Evolutionary conservation across 2,329 filamentous ascomycete genomes (phyloP), one percentile per base, ranked within the genome.

Genomic region (Cladosporium sp.): DNA sequence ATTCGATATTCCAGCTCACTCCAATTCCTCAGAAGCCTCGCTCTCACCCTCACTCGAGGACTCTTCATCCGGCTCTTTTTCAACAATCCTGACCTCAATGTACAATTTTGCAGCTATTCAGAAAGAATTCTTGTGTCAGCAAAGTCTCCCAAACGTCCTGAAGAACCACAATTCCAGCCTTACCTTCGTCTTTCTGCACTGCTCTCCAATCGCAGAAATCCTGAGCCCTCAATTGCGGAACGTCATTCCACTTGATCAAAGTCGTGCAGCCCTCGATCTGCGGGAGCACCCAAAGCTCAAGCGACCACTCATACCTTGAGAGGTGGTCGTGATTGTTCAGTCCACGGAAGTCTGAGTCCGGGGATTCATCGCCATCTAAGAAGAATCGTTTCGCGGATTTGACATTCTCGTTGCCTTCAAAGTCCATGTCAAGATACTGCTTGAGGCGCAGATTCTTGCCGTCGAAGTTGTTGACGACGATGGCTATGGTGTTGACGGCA

Each of bases 251-350:
- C 18, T 41, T 51, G 32, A 54, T 54, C 57, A 65, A 4, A 24
- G 58, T 54, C 14, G 47, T 44, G 24, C 64, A 65, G 10, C 30
- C 57, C 10, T 52, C 21, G 24, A 41, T 14, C 15, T 65, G 64
- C 18, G 64, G 64, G 15, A 65, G 57, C 18, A 65, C 44, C 64
- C 64, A 65, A 5, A 65, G n/a, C 55, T 65, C 64, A 7, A 65
- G 49, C 47, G 36, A 32, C 64, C 64, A 65, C 18, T 44, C 26
- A 24, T 38, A 26, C 15, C 24, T 11, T 7, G 49, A 36, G 30
- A 65, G 57, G 32, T 32, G 18, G 18, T 47, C 41, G 28, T 59
- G 41, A 10, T 51, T 30, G 21, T 44, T 51, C 11, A 65, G 55
- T 24, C 64, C 64, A 30, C 18, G 55, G 15, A 65, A 65, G n/a